Conservation (phyloP, 768 basidiomycete species). For the Tylopilus vinaceipallidus region DNA sequence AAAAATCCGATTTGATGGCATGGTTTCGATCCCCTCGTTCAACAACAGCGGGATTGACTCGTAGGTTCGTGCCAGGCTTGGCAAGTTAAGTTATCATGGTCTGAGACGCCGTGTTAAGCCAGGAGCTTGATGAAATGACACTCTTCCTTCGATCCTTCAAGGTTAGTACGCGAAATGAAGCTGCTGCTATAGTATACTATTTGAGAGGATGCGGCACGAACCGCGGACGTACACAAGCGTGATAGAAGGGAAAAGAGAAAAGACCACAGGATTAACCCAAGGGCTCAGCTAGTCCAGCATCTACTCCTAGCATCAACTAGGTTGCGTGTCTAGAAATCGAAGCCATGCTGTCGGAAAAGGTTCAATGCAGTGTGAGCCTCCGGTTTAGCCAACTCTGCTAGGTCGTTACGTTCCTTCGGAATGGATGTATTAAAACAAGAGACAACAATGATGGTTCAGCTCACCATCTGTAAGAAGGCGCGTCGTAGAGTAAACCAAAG, state of each 20-base stretch:
- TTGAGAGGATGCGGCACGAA: no score
- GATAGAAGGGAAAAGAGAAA: no score
- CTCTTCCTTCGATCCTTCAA: no score
- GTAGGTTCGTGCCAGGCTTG: no score
- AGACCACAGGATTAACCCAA: no score
- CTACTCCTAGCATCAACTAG: neutral
- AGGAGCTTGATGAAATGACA: no score
- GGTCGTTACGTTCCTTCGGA: conserved; percentile 70
- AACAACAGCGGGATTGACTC: no score
- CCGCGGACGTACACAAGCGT: no score
- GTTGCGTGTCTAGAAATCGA: conserved; percentile 68
- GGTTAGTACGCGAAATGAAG: no score
- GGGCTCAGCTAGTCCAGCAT: neutral
- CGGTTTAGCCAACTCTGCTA: conserved; percentile 72
- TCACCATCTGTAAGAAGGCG: conserved; percentile 77
- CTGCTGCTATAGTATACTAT: no score
- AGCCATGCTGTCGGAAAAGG: conserved; percentile 77
- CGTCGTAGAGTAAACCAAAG: conserved; percentile 89
- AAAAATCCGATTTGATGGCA: neutral
- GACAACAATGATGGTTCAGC: neutral
- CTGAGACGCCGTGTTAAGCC: no score
- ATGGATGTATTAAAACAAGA: neutral
- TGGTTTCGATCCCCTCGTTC: neutral
- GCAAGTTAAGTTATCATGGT: no score
- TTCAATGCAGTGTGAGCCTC: conserved; percentile 63